Evolutionary conservation across 257 asterid species (phyloP).

Genomic region (Solanum chilense): DNA sequence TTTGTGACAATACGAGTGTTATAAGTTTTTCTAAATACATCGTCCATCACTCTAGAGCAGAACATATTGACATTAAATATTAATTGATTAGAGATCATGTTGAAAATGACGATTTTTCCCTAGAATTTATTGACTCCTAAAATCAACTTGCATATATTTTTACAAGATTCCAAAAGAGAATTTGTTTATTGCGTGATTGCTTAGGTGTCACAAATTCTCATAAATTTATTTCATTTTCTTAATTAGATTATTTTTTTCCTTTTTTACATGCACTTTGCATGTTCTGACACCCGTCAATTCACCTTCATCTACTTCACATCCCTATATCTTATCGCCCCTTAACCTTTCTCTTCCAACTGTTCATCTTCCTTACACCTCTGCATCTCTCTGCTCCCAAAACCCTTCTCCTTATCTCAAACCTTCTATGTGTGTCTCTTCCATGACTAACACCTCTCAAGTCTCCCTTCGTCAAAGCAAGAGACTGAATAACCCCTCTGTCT

Average conservation of each 20-base stretch:
- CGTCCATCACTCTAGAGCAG: not conserved
- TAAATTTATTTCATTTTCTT: not conserved
- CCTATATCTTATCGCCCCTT: not conserved
- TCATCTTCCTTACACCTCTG: not conserved
- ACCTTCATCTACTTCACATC: not conserved
- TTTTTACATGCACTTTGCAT: not conserved
- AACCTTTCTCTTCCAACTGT: not conserved
- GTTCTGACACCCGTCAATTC: not conserved
- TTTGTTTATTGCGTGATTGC: not conserved
- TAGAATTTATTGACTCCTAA: not conserved
- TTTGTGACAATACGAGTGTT: not conserved
- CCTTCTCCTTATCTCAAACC: not conserved
- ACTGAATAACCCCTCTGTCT: not conserved
- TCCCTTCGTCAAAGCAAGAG: not conserved
- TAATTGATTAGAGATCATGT: not conserved
- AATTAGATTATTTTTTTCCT: not conserved
- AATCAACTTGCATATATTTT: not conserved
- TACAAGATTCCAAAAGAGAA: not conserved
- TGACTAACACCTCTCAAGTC: not conserved
- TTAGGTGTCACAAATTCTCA: not conserved
- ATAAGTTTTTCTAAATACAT: not conserved
- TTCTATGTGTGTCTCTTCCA: not conserved
- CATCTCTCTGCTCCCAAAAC: not conserved
- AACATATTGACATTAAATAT: not conserved
- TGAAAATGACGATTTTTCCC: not conserved